A percentile compares a stretch with the other conserved stretches of the same genome.
phyloP scores from a whole-genome alignment of 192 early-diverging fungal genomes.

The Coemansia reversa region DNA sequence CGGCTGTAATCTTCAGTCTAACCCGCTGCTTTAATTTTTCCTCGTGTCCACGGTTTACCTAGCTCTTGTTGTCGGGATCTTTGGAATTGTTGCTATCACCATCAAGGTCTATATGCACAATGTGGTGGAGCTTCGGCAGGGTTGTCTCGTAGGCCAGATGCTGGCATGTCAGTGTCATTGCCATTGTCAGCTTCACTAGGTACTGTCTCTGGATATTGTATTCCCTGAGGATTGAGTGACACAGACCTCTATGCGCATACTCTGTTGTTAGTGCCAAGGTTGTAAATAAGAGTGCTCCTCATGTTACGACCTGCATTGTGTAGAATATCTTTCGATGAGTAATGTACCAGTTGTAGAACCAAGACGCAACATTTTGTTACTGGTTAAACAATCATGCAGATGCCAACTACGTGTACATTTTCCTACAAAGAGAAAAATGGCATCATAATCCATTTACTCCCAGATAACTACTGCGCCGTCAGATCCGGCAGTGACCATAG shows the following conservation, averaged over 20 bases:
- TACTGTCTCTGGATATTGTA: slow-evolving; percentile 38
- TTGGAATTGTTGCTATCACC: slow-evolving; percentile 44
- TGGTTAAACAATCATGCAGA: too few species aligned
- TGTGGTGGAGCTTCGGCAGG: slow-evolving; percentile 47
- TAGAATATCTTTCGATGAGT: too few species aligned
- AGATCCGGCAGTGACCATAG: slow-evolving; percentile 40
- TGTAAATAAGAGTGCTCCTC: background rate
- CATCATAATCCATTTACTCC: slow-evolving; percentile 11
- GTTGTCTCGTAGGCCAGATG: slow-evolving; percentile 48
- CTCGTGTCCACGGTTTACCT: slow-evolving; percentile 43
- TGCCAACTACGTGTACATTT: background rate
- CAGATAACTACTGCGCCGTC: slow-evolving; percentile 46
- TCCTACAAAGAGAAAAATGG: background rate
- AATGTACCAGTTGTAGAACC: too few species aligned
- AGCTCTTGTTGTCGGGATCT: slow-evolving; percentile 44
- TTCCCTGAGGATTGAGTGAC: slow-evolving; percentile 46
- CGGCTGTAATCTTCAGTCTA: slow-evolving; percentile 42
- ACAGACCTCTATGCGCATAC: slow-evolving; percentile 17
- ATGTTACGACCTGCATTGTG: background rate
- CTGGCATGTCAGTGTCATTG: slow-evolving; percentile 22
- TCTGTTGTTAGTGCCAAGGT: background rate
- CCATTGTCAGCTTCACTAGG: slow-evolving; percentile 35
- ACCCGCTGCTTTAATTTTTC: slow-evolving; percentile 38
- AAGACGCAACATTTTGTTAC: too few species aligned
- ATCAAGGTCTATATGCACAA: slow-evolving; percentile 45